phyloP scores from a whole-genome alignment of 2,329 filamentous ascomycete species.

The Botrytis paeoniae region DNA sequence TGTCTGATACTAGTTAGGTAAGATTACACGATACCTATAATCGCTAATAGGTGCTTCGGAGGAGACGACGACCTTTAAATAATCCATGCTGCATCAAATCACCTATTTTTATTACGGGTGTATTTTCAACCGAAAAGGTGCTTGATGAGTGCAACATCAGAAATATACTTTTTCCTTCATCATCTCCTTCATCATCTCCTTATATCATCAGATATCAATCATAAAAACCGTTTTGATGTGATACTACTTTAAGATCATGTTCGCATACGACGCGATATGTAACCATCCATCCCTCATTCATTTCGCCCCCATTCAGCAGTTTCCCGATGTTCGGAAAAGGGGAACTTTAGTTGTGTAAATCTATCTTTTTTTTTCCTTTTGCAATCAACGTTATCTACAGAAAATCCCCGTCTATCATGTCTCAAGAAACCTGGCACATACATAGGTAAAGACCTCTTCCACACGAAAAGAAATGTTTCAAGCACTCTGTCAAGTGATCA shows the following conservation, averaged over 20 bases:
- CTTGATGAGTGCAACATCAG: neutral
- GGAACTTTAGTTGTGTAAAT: neutral
- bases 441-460: neutral
- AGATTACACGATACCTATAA: neutral
- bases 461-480: constrained; percentile 7
- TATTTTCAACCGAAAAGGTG: neutral
- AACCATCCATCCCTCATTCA: constrained; percentile 1
- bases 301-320: neutral
- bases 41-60: neutral
- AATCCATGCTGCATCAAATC: constrained; percentile 1
- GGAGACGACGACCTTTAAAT: neutral
- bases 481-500: neutral
- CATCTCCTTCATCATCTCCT: neutral
- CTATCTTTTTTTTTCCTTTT: too few species aligned
- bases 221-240: neutral
- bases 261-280: neutral
- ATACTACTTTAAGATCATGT: constrained; percentile 16
- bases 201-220: constrained; percentile 3
- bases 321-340: neutral
- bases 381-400: neutral
- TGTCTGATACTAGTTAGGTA: neutral
- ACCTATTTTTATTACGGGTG: constrained; percentile 2
- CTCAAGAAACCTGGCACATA: neutral
- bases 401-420: neutral
- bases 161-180: neutral